Evolutionary conservation across 1,284 basidiomycete species (phyloP), one percentile per base, ranked within the genome.

Genomic region (Ustilago tritici): DNA sequence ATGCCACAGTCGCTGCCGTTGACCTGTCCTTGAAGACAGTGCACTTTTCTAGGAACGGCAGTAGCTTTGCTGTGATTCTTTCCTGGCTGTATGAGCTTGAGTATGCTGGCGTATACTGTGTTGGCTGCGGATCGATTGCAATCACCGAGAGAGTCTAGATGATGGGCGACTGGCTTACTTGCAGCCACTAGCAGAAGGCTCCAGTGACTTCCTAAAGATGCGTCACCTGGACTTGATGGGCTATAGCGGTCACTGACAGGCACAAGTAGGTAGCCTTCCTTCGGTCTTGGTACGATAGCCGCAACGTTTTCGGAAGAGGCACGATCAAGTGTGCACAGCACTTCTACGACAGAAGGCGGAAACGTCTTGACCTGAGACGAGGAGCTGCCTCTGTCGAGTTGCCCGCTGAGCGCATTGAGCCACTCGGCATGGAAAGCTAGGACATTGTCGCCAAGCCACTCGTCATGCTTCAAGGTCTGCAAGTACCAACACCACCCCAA

Each of bases 1-100:
- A 76, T 66, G 31, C 74, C 74, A 50, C 74, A 76, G 52, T 76
- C 74, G 41, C 74, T 76, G 55, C 74, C 60, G 34, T 71, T 76
- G 36, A 57, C 55, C 31, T 76, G 68, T 3, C 64, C 54, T 46
- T 71, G 58, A 9, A 71, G 62, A 47, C 69, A 65, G 14, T 68
- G 59, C 28, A 71, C 69, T 14, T 55, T 61, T 23, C 17, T 55
- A 2, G 67, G 65, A 15, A 47, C 40, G 9, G 52, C 40, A 9
- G 41, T 4, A 15, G 49, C 17, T 4, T 43, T n/a, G 41, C 50
- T 52, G 14, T 41, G 61, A 19, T 15, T 34, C 57, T 17, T 14
- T 43, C 4, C 15, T 41, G 69, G 49, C 14, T 61, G 59, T 7
- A 71, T 31, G 36, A 76, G 65, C 32, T 56, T 55, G 52, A 58